Evolutionary conservation across 257 asterid genomes (phyloP).

Genomic region (Plantago elongata): DNA sequence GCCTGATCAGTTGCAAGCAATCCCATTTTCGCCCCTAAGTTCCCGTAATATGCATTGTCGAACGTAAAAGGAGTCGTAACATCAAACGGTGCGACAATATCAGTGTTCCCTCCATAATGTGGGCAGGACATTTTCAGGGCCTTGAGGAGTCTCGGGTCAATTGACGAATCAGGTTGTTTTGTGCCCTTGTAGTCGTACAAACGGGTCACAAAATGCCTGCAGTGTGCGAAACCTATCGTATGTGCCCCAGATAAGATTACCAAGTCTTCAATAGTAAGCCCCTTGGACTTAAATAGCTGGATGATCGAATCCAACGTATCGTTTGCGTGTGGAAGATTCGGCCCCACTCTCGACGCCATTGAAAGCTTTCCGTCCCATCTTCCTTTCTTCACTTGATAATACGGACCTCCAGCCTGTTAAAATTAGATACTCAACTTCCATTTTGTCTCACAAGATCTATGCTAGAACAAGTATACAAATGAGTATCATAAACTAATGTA

Average conservation of each 20-base stretch:
- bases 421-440: neutral
- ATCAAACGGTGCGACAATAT: conserved; percentile 82
- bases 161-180: conserved; percentile 53
- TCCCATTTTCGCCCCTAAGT: conserved; percentile 73
- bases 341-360: conserved; percentile 53
- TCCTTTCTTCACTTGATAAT: conserved; percentile 87
- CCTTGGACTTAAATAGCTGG: conserved; percentile 66
- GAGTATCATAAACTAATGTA: no score
- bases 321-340: conserved; percentile 73
- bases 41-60: conserved; percentile 87
- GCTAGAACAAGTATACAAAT: no score
- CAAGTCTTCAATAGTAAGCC: conserved; percentile 63
- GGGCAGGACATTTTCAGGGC: conserved; percentile 88
- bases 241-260: conserved; percentile 92
- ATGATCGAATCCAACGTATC: conserved; percentile 56
- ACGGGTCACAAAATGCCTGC: conserved; percentile 64
- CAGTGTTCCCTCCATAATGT: conserved; percentile 65
- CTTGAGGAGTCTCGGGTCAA: conserved; percentile 72
- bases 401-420: conserved; percentile 78
- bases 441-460: neutral
- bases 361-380: conserved; percentile 94
- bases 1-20: conserved; percentile 72
- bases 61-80: conserved; percentile 84
- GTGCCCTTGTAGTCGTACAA: conserved; percentile 64
- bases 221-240: conserved; percentile 86